Evolutionary conservation across 2,329 filamentous ascomycete genomes (phyloP), one percentile per base, ranked within the genome.

Genomic region (Aciculosporium take): DNA sequence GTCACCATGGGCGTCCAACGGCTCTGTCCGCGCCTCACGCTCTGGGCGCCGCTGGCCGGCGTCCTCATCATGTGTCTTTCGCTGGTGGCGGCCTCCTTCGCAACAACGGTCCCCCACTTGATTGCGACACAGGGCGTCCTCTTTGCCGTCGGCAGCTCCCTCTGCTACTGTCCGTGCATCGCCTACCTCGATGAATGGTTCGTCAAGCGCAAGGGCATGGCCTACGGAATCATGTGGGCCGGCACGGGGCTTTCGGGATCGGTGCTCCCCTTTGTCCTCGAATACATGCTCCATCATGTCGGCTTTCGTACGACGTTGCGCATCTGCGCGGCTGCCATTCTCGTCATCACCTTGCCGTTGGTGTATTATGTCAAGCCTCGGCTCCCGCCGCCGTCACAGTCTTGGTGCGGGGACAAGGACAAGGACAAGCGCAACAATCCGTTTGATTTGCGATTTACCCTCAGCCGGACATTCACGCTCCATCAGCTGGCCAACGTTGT

Each of bases 141-240:
- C 37, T 79, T 72, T 49, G 71, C 65, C 17, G 45, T 75, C 10
- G 72, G 72, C 17, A 69, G 70, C 24, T 56, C 62, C 3, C 55
- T 72, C 21, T 56, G 66, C 25, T 74, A 72, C 48, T 65, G 63
- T 15, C 70, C 72, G 3, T 68, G 67, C 48, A 66, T 72, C 32
- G 52, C 66, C 40, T 74, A 72, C 53, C 57, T 76, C 43, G 68
- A 76, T 46, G 70, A 76, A 49, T 77, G 72, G 70, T 77, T 76
- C 53, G 47, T 47, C 24, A 49, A 49, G 20, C 62, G 65, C 39
- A 72, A 71, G 43, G 72, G 72, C 2, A 55, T 76, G 29, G 72
- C 72, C 3, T 72, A 72, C 48, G 75, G 75, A 5, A 66, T 74
- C 39, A 71, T 78, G 60, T 72, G 39, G 59, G 56, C 41, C 59